phyloP scores from a whole-genome alignment of 176 grass and related monocot species.

The Raddia distichophylla region DNA sequence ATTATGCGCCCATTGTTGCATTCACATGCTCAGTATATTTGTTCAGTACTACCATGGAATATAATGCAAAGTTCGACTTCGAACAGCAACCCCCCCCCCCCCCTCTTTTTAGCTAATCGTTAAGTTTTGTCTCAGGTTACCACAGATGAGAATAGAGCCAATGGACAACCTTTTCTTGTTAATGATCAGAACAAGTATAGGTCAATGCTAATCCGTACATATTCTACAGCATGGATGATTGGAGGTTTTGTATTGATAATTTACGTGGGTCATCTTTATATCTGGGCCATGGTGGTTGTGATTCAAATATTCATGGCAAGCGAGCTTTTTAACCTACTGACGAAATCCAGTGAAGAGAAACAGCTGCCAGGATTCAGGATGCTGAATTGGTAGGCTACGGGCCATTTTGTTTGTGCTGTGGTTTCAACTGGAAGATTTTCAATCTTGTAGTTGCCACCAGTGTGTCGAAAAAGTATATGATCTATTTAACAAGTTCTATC shows the following conservation, averaged over 20 bases:
- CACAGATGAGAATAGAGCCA: slow-evolving; percentile 69
- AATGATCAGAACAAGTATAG: slow-evolving; percentile 95
- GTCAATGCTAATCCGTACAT: slow-evolving; percentile 97
- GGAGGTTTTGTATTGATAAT: slow-evolving; percentile 71
- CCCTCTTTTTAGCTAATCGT: not conserved
- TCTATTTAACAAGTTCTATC: slow-evolving; percentile 9
- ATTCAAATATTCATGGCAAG: slow-evolving; percentile 98
- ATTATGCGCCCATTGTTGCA: not conserved
- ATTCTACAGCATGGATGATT: slow-evolving; percentile 98
- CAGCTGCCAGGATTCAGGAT: slow-evolving; percentile 90
- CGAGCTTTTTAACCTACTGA: slow-evolving; percentile 95
- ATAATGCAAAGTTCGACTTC: not conserved
- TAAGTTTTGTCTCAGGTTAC: slow-evolving; percentile 52
- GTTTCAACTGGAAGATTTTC: not conserved
- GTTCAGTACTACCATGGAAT: not conserved
- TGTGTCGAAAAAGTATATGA: slow-evolving; percentile 16
- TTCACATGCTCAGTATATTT: not conserved
- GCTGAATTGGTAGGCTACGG: slow-evolving; percentile 75
- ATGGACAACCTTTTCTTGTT: slow-evolving; percentile 71
- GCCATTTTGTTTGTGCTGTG: slow-evolving; percentile 6
- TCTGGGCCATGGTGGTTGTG: slow-evolving; percentile 96
- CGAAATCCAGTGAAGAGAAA: slow-evolving; percentile 89
- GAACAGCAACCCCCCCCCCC: not conserved
- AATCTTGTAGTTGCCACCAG: not conserved
- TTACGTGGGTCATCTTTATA: slow-evolving; percentile 97